Percentiles rank a stretch among this genome's conserved stretches.
Evolutionary conservation across 331 rosid species (phyloP).

Genomic region (Pyrus hybrid): DNA sequence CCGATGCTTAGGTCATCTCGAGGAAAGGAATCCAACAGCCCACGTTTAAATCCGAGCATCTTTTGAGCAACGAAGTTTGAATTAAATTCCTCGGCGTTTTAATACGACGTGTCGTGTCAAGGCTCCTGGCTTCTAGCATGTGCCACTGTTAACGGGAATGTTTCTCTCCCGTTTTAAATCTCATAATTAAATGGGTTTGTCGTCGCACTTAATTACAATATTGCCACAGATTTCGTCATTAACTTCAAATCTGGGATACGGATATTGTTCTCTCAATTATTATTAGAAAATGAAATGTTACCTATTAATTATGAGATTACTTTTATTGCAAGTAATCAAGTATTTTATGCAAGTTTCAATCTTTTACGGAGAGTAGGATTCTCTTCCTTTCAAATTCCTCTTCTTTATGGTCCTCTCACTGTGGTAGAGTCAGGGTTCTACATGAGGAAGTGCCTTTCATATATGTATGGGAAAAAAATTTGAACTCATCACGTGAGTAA

Average conservation of each 20-base stretch:
- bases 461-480: too few relatives aligned
- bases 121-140: neutral
- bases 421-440: too few relatives aligned
- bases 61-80: constrained; percentile 27
- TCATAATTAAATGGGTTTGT: neutral
- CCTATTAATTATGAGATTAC: neutral
- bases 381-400: too few relatives aligned
- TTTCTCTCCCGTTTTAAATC: neutral
- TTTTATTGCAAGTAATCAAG: neutral
- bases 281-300: neutral
- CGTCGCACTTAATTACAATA: neutral
- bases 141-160: neutral
- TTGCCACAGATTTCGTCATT: neutral
- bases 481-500: too few relatives aligned
- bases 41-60: constrained; percentile 35
- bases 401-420: too few relatives aligned
- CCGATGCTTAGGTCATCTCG: constrained; percentile 36
- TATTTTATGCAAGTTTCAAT: neutral
- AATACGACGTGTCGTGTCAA: constrained; percentile 2
- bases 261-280: too few relatives aligned
- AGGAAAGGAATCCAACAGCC: constrained; percentile 60
- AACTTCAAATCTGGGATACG: neutral
- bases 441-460: too few relatives aligned
- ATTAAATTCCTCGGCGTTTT: neutral
- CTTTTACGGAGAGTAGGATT: too few relatives aligned